phyloP scores from a whole-genome alignment of 805 yeast genomes.

The Saccharomycopsis sp. region DNA sequence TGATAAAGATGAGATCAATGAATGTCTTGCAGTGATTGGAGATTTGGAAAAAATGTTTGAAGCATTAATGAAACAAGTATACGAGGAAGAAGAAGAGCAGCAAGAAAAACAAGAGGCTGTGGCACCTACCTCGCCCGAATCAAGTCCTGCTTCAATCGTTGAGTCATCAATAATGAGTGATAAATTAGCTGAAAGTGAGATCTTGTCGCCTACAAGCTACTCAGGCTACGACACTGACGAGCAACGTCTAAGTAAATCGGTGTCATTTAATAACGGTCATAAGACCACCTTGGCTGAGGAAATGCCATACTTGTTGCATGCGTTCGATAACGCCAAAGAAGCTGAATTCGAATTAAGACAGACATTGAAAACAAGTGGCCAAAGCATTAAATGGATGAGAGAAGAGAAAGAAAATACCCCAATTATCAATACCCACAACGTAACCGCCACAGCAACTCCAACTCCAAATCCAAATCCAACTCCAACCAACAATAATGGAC shows the following conservation, averaged over 20 bases:
- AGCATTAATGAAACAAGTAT: slow-evolving; percentile 29
- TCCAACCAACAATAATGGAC: background rate
- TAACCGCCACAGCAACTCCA: background rate
- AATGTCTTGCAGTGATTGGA: slow-evolving; percentile 50
- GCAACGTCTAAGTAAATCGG: slow-evolving; percentile 19
- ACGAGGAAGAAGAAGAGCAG: slow-evolving; percentile 7
- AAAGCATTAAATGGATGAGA: too few relatives aligned
- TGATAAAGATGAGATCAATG: slow-evolving; percentile 45
- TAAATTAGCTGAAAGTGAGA: slow-evolving; percentile 15
- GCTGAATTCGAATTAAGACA: slow-evolving; percentile 43
- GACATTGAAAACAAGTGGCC: background rate
- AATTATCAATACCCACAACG: background rate
- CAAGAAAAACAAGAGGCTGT: background rate
- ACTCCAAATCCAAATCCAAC: background rate
- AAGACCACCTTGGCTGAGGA: slow-evolving; percentile 55
- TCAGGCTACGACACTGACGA: background rate
- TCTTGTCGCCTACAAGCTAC: slow-evolving; percentile 1
- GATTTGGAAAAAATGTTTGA: slow-evolving; percentile 61
- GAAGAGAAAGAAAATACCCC: too few relatives aligned
- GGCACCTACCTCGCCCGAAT: background rate
- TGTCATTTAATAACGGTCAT: slow-evolving; percentile 34
- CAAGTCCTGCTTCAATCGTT: too few relatives aligned
- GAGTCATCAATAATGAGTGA: slow-evolving; percentile 17
- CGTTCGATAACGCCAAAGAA: slow-evolving; percentile 56
- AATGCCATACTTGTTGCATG: slow-evolving; percentile 58